These are phyloP conservation scores for Fusarium caatingaense DNA, from an alignment of 2,329 filamentous ascomycete species.

Conservation along the genomic window DNA sequence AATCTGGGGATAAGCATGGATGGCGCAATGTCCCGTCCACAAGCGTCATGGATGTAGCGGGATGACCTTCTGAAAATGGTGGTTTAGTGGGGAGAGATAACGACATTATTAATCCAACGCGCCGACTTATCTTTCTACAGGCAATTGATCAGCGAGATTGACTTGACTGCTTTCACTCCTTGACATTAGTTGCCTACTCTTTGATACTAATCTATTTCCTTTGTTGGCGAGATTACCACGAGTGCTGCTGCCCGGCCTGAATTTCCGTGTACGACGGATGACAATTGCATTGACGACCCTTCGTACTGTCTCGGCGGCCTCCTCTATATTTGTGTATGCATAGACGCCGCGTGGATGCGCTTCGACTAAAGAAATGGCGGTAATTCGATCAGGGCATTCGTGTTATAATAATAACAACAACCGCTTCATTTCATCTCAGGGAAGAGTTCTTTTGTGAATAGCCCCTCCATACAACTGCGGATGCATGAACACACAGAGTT, in stretches of 20 bases:
- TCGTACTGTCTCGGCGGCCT: no score
- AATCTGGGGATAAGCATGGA: background rate
- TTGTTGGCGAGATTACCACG: no score
- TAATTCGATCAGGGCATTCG: no score
- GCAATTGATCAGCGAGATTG: background rate
- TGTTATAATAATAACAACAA: no score
- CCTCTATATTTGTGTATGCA: no score
- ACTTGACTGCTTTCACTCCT: background rate
- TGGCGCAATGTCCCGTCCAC: background rate
- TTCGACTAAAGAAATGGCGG: no score
- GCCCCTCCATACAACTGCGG: background rate
- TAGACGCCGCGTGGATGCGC: no score
- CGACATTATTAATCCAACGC: slow-evolving; percentile 18
- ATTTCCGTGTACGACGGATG: no score
- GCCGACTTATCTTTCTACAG: background rate
- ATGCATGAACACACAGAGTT: rapidly evolving
- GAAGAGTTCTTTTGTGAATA: background rate
- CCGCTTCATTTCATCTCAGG: no score
- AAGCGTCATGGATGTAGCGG: slow-evolving; percentile 14
- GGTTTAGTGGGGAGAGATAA: background rate
- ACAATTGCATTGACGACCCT: no score
- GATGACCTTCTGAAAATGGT: background rate
- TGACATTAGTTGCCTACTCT: background rate
- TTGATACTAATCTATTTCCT: background rate
- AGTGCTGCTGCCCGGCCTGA: no score